A percentile compares a stretch with the other conserved stretches of the same genome.
These are phyloP conservation scores for Aspergillus sparsus DNA, from an alignment of 495 filamentous ascomycete genomes.

Conservation along the genomic window DNA sequence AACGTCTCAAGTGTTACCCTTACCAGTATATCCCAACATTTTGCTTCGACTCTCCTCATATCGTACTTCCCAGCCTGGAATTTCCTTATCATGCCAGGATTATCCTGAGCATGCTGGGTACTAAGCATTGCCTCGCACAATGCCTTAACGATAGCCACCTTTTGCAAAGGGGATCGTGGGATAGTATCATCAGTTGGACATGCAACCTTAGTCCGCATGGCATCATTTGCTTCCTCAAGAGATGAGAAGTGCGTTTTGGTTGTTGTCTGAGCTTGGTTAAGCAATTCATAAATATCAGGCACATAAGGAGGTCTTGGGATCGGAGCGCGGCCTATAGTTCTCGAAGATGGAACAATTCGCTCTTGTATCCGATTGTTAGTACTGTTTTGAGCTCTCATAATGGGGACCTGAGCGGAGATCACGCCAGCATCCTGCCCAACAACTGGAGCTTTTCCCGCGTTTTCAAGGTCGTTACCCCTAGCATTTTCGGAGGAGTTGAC, in stretches of 20 bases:
- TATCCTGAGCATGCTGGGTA: slow-evolving; percentile 31
- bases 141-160: slow-evolving; percentile 27
- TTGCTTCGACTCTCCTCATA: slow-evolving; percentile 19
- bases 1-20: neutral
- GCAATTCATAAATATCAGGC: slow-evolving; percentile 5
- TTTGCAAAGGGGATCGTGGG: slow-evolving; percentile 19
- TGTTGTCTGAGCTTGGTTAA: slow-evolving; percentile 13
- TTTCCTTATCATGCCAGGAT: slow-evolving; percentile 33
- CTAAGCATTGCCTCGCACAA: slow-evolving; percentile 25
- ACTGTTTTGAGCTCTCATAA: no score
- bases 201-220: neutral
- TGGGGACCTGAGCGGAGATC: no score
- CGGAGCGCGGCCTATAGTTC: neutral
- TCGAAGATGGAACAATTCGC: neutral
- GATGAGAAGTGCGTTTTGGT: slow-evolving; percentile 11
- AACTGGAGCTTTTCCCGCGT: no score
- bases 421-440: no score
- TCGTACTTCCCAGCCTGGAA: slow-evolving; percentile 26
- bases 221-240: slow-evolving; percentile 12
- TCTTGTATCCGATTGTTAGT: no score
- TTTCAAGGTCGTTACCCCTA: no score
- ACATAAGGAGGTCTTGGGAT: neutral
- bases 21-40: slow-evolving; percentile 32
- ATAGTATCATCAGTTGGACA: slow-evolving; percentile 20
- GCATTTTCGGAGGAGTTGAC: no score